Percentiles rank a stretch among this genome's conserved stretches.
Evolutionary conservation across 345 rosid genomes (phyloP).

Genomic region (Capsella bursapastoris): DNA sequence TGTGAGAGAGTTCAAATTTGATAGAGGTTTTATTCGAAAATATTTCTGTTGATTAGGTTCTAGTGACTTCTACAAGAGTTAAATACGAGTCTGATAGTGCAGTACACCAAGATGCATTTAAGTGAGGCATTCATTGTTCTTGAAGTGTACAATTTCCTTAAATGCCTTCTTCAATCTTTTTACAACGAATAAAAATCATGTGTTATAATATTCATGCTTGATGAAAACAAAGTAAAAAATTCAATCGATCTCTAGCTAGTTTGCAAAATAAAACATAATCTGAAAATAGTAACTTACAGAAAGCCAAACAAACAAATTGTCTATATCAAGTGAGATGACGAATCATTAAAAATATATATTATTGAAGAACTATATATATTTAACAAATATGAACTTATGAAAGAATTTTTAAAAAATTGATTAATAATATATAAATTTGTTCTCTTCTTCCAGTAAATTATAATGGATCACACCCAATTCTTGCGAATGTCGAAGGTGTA

Average conservation of each 20-base stretch:
- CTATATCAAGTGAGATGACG: neutral
- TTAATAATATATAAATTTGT: constrained; percentile 8
- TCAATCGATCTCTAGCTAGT: neutral
- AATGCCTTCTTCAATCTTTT: constrained; percentile 27
- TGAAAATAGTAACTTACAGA: neutral
- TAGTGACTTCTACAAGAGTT: constrained; percentile 37
- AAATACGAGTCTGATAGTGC: constrained; percentile 17
- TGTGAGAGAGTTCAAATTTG: constrained; percentile 16
- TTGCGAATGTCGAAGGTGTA: constrained; percentile 74
- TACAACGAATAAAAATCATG: neutral
- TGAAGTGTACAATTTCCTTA: constrained; percentile 42
- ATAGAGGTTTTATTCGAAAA: constrained; percentile 22
- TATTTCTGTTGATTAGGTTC: constrained; percentile 9
- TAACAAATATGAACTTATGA: neutral
- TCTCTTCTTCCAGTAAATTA: constrained; percentile 17
- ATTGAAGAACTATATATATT: constrained; percentile 12
- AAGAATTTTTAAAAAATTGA: neutral
- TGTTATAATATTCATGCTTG: neutral
- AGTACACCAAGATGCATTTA: constrained; percentile 38
- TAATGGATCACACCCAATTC: constrained; percentile 52
- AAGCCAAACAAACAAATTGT: neutral
- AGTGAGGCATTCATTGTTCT: constrained; percentile 40
- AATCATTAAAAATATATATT: neutral
- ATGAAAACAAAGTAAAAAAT: neutral
- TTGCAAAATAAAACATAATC: neutral